Conservation (phyloP, 768 basidiomycete genomes). For the Suillus plorans region DNA sequence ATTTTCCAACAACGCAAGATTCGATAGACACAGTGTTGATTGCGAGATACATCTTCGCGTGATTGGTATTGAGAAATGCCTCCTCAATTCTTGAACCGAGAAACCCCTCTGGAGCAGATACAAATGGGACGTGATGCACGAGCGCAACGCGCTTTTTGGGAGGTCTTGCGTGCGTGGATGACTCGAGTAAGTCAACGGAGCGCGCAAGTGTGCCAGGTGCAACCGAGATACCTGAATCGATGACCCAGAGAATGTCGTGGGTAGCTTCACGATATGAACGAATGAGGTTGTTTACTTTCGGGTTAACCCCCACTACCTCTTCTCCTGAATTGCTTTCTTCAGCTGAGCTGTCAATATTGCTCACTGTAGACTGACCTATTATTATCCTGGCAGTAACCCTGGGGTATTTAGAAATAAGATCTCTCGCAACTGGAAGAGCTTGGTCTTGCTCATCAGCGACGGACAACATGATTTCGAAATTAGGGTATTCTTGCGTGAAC, state of each 20-base stretch:
- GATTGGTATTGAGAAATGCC: conserved; percentile 94
- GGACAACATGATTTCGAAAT: conserved; percentile 88
- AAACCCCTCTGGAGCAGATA: conserved; percentile 62
- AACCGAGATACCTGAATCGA: conserved; percentile 92
- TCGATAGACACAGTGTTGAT: conserved; percentile 88
- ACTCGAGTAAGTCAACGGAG: conserved; percentile 74
- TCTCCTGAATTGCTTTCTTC: conserved; percentile 52
- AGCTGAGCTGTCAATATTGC: background rate
- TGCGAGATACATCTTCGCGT: conserved; percentile 97
- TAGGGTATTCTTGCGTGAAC: conserved; percentile 88
- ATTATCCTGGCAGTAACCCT: conserved; percentile 69
- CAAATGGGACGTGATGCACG: conserved; percentile 96
- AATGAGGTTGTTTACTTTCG: conserved; percentile 96
- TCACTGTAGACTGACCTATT: conserved; percentile 45
- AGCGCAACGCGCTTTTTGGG: conserved; percentile 63
- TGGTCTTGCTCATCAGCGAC: conserved; percentile 89
- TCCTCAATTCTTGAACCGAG: conserved; percentile 88
- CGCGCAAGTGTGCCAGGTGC: conserved; percentile 78
- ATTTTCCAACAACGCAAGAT: conserved; percentile 97
- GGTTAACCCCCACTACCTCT: conserved; percentile 86
- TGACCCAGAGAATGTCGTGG: conserved; percentile 92
- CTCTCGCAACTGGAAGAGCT: conserved; percentile 79
- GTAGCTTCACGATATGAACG: conserved; percentile 77
- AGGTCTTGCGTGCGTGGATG: conserved; percentile 35
- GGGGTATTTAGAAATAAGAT: conserved; percentile 78